Percentiles rank a stretch among this genome's conserved stretches.
These are phyloP conservation scores for Falciphora oryzae DNA, from an alignment of 2,329 filamentous ascomycete species.

Conservation along the genomic window DNA sequence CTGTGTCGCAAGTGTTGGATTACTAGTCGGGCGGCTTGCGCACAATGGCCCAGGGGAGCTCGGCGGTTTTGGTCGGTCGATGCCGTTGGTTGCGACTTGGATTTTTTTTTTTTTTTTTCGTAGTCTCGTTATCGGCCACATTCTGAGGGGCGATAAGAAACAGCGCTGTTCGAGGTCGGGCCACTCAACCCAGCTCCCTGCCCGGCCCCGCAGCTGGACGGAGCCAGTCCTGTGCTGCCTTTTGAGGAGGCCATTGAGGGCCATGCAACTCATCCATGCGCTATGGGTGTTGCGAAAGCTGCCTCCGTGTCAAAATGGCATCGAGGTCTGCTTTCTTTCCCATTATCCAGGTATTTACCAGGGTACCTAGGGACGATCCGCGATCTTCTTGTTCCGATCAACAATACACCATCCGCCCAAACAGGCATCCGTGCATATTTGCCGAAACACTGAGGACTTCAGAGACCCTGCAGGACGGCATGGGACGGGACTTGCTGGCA, in stretches of 20 bases:
- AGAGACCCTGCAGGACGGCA: not conserved
- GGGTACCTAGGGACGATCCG: too few relatives aligned
- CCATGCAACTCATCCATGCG: too few relatives aligned
- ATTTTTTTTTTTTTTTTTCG: not conserved
- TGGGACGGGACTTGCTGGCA: not conserved
- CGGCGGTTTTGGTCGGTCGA: not conserved
- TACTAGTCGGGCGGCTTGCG: not conserved
- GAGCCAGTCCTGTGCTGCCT: not conserved
- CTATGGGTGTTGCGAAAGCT: too few relatives aligned
- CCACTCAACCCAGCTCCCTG: not conserved
- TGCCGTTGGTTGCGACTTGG: not conserved
- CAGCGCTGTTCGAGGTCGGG: too few relatives aligned
- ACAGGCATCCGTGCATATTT: not conserved
- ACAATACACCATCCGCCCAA: too few relatives aligned
- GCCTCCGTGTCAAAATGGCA: too few relatives aligned
- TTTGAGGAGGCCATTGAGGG: not conserved
- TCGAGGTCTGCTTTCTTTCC: too few relatives aligned
- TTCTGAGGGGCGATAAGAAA: not conserved
- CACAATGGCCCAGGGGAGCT: not conserved
- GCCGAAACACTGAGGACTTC: not conserved
- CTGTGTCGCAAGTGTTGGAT: conserved; percentile 10
- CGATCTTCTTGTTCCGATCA: not conserved
- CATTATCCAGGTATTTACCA: too few relatives aligned
- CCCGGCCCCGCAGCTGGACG: too few relatives aligned
- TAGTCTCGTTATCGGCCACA: not conserved